phyloP scores from a whole-genome alignment of 2,329 filamentous ascomycete species.

The Delphinella strobiligena region DNA sequence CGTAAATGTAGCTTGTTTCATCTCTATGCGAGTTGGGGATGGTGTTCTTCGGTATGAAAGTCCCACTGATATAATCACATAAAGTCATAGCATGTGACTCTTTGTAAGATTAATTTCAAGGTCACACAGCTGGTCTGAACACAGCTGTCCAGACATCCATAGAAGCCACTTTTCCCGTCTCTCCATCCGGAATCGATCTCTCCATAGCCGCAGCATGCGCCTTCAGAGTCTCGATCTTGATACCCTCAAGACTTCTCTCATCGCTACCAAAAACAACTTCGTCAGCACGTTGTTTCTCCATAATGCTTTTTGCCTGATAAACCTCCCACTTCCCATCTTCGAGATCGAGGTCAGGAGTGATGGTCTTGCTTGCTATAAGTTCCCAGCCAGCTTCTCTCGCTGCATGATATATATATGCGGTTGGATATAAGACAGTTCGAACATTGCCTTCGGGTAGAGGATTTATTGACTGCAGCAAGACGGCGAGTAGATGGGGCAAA shows the following conservation, averaged over 20 bases:
- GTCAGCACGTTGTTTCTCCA: not conserved
- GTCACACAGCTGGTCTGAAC: not conserved
- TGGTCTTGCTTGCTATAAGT: constrained; percentile 21
- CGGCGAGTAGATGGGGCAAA: constrained; percentile 40
- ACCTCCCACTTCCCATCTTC: constrained; percentile 39
- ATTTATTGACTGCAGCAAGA: constrained; percentile 22
- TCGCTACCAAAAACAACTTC: not conserved
- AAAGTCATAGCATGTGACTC: too few relatives aligned
- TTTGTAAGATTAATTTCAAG: too few relatives aligned
- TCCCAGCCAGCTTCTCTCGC: constrained; percentile 27
- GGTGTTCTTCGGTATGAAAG: too few relatives aligned
- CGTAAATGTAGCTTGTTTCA: too few relatives aligned
- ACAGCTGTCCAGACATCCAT: not conserved
- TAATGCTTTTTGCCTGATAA: not conserved
- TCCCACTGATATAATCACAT: too few relatives aligned
- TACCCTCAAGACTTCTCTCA: not conserved
- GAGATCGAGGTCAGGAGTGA: constrained; percentile 25
- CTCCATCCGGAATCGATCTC: not conserved
- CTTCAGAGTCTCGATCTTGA: not conserved
- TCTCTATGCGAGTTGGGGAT: too few relatives aligned
- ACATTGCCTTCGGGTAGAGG: constrained; percentile 33
- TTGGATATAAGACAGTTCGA: constrained; percentile 33
- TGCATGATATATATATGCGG: constrained; percentile 25
- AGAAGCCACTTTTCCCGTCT: not conserved
- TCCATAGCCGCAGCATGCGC: not conserved